Evolutionary conservation across 2,329 filamentous ascomycete genomes (phyloP).

Genomic region (Colletotrichum costaricense): DNA sequence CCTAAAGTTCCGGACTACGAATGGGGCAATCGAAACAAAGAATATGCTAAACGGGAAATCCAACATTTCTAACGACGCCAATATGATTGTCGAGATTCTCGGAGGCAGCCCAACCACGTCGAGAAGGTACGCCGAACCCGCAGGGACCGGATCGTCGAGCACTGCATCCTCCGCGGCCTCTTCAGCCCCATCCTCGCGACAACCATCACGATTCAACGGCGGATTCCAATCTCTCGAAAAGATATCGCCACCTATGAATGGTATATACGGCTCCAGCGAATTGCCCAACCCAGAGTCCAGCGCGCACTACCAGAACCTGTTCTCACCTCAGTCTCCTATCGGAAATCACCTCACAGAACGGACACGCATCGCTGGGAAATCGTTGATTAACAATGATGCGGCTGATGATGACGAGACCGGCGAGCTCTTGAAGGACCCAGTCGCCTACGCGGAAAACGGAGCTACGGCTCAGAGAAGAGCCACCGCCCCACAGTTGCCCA

Average conservation of each 20-base stretch:
- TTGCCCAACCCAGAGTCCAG: slow-evolving; percentile 68
- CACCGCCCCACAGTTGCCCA: slow-evolving; percentile 78
- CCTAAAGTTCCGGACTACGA: slow-evolving; percentile 62
- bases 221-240: slow-evolving; percentile 72
- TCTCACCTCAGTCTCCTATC: slow-evolving; percentile 80
- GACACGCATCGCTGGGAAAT: slow-evolving; percentile 72
- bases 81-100: slow-evolving; percentile 70
- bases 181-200: slow-evolving; percentile 60
- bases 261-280: slow-evolving; percentile 64
- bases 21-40: slow-evolving; percentile 67
- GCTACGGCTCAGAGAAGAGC: slow-evolving; percentile 66
- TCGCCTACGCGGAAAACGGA: slow-evolving; percentile 80
- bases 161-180: slow-evolving; percentile 55
- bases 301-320: slow-evolving; percentile 70
- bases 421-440: slow-evolving; percentile 77
- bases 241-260: slow-evolving; percentile 70
- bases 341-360: slow-evolving; percentile 75
- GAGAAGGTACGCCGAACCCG: slow-evolving; percentile 41
- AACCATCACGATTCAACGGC: slow-evolving; percentile 68
- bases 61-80: slow-evolving; percentile 60
- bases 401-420: slow-evolving; percentile 78
- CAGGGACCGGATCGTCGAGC: slow-evolving; percentile 39
- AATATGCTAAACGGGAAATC: slow-evolving; percentile 67
- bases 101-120: slow-evolving; percentile 49
- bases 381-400: slow-evolving; percentile 73